These are phyloP conservation scores for Candida namnaoensis DNA, from an alignment of 805 yeast species.

Conservation along the genomic window DNA sequence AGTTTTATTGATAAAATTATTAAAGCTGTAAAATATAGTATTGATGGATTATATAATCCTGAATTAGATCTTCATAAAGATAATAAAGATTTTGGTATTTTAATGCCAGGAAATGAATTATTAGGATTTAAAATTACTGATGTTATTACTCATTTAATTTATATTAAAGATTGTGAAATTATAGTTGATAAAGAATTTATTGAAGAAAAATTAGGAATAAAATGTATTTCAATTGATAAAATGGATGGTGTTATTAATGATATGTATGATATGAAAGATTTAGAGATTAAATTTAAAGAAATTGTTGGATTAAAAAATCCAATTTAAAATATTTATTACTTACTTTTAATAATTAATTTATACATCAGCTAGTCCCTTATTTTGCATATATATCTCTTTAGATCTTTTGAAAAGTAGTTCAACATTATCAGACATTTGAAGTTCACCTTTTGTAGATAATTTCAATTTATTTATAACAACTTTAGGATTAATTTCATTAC, in stretches of 20 bases:
- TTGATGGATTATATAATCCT: constrained; percentile 12
- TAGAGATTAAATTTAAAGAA: constrained; percentile 21
- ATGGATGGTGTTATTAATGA: constrained; percentile 15
- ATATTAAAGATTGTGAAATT: constrained; percentile 42
- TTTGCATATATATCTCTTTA: no score
- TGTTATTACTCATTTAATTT: constrained; percentile 57
- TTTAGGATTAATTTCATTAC: no score
- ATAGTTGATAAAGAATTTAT: constrained; percentile 35
- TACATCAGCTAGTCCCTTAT: no score
- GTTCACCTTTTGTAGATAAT: no score
- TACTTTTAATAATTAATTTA: neutral
- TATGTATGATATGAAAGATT: constrained; percentile 32
- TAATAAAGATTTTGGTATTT: neutral
- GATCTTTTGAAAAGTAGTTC: no score
- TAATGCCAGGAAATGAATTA: neutral
- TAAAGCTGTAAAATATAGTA: constrained; percentile 47
- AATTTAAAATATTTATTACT: neutral
- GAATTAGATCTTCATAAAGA: neutral
- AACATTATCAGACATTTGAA: no score
- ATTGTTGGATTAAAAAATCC: neutral
- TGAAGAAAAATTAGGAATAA: constrained; percentile 29
- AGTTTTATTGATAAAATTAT: constrained; percentile 51
- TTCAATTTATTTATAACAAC: no score
- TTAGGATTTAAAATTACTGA: constrained; percentile 26
- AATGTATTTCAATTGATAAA: constrained; percentile 32